Evolutionary conservation across 2,329 filamentous ascomycete species (phyloP).

Genomic region (Epichloe typhina): DNA sequence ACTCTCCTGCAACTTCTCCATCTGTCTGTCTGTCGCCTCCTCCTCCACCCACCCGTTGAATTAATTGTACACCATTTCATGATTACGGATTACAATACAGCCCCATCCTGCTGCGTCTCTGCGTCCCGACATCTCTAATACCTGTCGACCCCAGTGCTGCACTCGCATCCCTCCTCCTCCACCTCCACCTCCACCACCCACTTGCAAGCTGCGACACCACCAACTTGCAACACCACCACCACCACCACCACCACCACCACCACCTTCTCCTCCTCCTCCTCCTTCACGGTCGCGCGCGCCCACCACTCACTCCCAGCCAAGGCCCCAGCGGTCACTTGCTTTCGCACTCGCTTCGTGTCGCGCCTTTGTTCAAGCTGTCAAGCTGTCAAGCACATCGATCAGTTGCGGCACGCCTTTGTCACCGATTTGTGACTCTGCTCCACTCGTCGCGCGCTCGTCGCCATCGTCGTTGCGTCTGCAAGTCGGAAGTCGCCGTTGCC

Average conservation of each 20-base stretch:
- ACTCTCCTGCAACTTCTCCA: background rate
- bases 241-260: slow-evolving; percentile 3
- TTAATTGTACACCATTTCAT: background rate
- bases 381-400: background rate
- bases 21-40: slow-evolving; percentile 3
- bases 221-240: background rate
- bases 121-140: slow-evolving; percentile 2
- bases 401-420: slow-evolving; percentile 2
- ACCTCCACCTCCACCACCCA: slow-evolving; percentile 10
- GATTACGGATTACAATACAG: background rate
- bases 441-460: slow-evolving; percentile 5
- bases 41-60: background rate
- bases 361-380: background rate
- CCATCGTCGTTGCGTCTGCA: slow-evolving; percentile 2
- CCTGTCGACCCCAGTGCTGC: slow-evolving; percentile 6
- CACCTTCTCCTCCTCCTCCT: background rate
- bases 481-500: background rate
- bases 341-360: slow-evolving; percentile 1
- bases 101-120: background rate
- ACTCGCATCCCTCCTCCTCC: slow-evolving; percentile 9
- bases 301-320: slow-evolving; percentile 8
- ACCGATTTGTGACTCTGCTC: slow-evolving; percentile 1
- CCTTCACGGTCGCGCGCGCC: slow-evolving; percentile 7
- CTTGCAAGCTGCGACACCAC: slow-evolving; percentile 4
- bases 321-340: slow-evolving; percentile 3